These are phyloP conservation scores for Cladorrhinum samala DNA, from an alignment of 495 filamentous ascomycete genomes.

Conservation along the genomic window DNA sequence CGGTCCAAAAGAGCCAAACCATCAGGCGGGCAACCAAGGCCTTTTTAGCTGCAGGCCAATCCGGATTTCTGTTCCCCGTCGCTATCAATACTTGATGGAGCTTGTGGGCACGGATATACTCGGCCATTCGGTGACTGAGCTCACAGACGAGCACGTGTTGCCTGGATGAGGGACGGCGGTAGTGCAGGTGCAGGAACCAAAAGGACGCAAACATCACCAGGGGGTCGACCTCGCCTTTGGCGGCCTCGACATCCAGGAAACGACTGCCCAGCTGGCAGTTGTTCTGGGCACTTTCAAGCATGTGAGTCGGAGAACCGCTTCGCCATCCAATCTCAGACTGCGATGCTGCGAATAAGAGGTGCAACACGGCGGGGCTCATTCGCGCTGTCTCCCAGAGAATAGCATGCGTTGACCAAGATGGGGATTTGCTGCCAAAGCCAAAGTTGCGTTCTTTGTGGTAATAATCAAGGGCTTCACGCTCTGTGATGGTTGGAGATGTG, in stretches of 20 bases:
- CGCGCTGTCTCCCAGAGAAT: conserved; percentile 9
- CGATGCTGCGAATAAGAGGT: conserved; percentile 18
- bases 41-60: conserved; percentile 1
- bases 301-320: not conserved
- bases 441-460: conserved; percentile 10
- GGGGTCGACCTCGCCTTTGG: conserved; percentile 1
- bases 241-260: conserved; percentile 1
- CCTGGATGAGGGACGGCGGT: conserved; percentile 4
- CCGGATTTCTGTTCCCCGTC: not conserved
- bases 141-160: conserved; percentile 1
- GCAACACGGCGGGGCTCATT: conserved; percentile 5
- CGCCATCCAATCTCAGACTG: conserved; percentile 11
- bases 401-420: conserved; percentile 18
- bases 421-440: conserved; percentile 20
- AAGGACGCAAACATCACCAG: conserved; percentile 15
- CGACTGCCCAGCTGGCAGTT: conserved; percentile 13
- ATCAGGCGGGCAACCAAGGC: conserved; percentile 21
- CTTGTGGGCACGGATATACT: conserved; percentile 3
- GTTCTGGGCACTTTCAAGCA: conserved; percentile 7
- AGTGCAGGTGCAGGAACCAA: conserved; percentile 20
- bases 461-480: conserved; percentile 11
- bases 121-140: conserved; percentile 13
- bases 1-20: conserved; percentile 25
- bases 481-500: conserved; percentile 1
- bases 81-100: conserved; percentile 7